Base-by-base conservation (phyloP, 176 grass and related monocot species). In the Phoenix dactylifera region DNA sequence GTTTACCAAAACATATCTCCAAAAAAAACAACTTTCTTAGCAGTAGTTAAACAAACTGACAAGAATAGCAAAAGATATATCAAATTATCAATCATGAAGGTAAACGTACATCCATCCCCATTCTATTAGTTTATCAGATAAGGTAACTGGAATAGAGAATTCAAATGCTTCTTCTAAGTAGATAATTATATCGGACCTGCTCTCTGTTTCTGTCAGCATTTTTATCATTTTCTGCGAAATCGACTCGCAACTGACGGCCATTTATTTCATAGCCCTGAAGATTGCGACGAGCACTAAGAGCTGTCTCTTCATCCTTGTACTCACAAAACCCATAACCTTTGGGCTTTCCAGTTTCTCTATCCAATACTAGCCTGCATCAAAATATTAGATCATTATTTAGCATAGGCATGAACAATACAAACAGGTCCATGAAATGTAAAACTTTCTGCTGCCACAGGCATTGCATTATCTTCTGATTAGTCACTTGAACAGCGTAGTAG, bases 281-380 rank as follows among this genome's bases (percentile, higher is more conserved):
- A 75, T 98, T 98, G 57, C 94, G 77, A 4, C 94, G 87, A 15
- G 94, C 94, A 72, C 94, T 98, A 54, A 98, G 71, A 83, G 94
- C 94, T 51, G 94, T 98, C 60, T 98, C 94, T 64, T 98, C 94
- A 55, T 98, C 94, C 63, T 98, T 98, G 76, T 98, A 98, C 59
- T 98, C 94, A 1, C 94, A 98, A 71, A 98, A 98, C 16, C 94
- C 94, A 78, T 98, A 98, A 39, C 94, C 94, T 74, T 98, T 98
- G 0, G 85, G 94, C 65, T 92, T 98, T 24, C 88, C 82, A 17
- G 88, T 98, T 80, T 98, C 88, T 73, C 89, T 98, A 78, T 98
- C 94, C 64, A 86, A 62, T 26, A 98, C 88, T 59, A 98, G 73
- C 77, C 94, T 98, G 74, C 67, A 93, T 25, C 39, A 62, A 75